phyloP scores from a whole-genome alignment of 805 yeast species.

The Metschnikowia noctiluminum region DNA sequence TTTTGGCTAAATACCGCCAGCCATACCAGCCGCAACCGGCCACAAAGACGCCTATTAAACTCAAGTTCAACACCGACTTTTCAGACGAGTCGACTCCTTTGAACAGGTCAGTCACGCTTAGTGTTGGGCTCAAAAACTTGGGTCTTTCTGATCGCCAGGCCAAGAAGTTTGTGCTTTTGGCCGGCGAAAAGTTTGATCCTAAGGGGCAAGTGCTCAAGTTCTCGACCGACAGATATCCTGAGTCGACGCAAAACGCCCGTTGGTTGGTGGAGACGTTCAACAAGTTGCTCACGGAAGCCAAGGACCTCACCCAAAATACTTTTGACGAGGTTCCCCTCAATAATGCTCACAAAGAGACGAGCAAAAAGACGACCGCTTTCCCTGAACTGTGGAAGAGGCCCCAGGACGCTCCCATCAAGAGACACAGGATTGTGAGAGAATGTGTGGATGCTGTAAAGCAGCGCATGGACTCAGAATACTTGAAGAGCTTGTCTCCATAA shows the following conservation, averaged over 20 bases:
- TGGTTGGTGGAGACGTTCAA: conserved; percentile 62
- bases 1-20: conserved; percentile 70
- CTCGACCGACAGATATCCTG: conserved; percentile 60
- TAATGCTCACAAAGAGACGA: conserved; percentile 58
- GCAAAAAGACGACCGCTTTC: conserved; percentile 45
- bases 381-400: conserved; percentile 74
- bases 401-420: conserved; percentile 62
- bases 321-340: conserved; percentile 82
- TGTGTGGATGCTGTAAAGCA: conserved; percentile 33
- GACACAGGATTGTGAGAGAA: conserved; percentile 31
- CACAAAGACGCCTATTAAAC: conserved; percentile 52
- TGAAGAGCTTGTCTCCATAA: conserved; percentile 18
- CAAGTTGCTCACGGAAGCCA: conserved; percentile 61
- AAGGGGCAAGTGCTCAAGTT: conserved; percentile 58
- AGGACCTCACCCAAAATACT: conserved; percentile 53
- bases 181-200: conserved; percentile 74
- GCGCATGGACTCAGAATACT: conserved; percentile 31
- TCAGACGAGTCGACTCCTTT: conserved; percentile 69
- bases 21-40: conserved; percentile 51
- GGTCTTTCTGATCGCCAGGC: conserved; percentile 48
- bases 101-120: conserved; percentile 64
- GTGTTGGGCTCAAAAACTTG: conserved; percentile 52
- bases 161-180: conserved; percentile 75
- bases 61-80: conserved; percentile 65
- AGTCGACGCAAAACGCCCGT: conserved; percentile 84